phyloP scores from a whole-genome alignment of 2,329 filamentous ascomycete species.

The Elsinoe necatrix region DNA sequence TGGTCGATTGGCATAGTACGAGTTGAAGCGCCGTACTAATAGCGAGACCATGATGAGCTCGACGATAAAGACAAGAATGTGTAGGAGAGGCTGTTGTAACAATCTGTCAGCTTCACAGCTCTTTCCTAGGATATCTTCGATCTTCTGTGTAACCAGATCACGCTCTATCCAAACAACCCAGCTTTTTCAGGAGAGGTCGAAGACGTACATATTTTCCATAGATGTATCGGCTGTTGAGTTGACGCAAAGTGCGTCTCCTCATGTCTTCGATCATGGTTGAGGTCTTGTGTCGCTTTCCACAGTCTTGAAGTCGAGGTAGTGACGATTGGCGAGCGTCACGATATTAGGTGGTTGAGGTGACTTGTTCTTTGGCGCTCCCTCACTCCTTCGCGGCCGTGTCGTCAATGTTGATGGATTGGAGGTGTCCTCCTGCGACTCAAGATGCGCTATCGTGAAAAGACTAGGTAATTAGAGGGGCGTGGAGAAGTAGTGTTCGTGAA shows the following conservation, averaged over 20 bases:
- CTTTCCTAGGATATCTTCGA: background rate
- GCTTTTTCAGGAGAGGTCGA: constrained; percentile 15
- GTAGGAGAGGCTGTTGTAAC: constrained; percentile 65
- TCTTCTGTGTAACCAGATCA: constrained; percentile 2
- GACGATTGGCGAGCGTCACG: constrained; percentile 7
- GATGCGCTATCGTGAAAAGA: background rate
- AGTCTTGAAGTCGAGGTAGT: constrained; percentile 1
- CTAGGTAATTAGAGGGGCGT: background rate
- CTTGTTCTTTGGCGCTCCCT: background rate
- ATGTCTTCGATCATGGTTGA: constrained; percentile 15
- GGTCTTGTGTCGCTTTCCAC: constrained; percentile 3
- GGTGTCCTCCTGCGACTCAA: constrained; percentile 6
- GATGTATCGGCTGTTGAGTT: constrained; percentile 63
- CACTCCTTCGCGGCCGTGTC: background rate
- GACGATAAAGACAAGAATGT: constrained; percentile 74
- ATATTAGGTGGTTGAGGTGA: background rate
- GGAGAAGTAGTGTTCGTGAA: background rate
- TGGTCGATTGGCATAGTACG: constrained; percentile 85
- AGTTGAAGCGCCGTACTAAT: constrained; percentile 79
- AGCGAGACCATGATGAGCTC: constrained; percentile 81
- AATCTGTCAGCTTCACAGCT: background rate
- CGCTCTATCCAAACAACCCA: background rate
- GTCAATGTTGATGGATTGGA: background rate
- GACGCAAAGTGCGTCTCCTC: constrained; percentile 32
- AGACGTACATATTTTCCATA: constrained; percentile 64